Percentiles rank a stretch among this genome's conserved stretches.
Conservation (phyloP, 352 stramenopile species). For the Phytophthora pisi region DNA sequence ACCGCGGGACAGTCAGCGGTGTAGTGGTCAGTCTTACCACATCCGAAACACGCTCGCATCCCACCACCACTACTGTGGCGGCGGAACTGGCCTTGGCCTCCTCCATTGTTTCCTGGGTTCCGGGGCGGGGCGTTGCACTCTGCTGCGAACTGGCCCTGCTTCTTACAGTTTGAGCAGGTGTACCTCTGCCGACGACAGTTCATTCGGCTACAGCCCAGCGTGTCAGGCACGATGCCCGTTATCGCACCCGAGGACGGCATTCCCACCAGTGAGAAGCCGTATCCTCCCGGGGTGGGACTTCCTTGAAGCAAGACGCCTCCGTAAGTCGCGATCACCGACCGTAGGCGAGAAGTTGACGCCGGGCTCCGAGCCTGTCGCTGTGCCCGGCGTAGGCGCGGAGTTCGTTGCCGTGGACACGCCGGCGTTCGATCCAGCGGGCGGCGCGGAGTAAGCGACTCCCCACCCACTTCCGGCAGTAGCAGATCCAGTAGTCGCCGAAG, state of each 20-base stretch:
- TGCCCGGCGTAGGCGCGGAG: not conserved
- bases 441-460: too few species aligned
- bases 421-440: not conserved
- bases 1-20: too few species aligned
- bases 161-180: not conserved
- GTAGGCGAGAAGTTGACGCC: too few species aligned
- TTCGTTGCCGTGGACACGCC: not conserved
- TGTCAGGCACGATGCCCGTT: not conserved
- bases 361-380: not conserved
- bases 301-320: too few species aligned
- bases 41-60: too few species aligned
- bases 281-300: not conserved
- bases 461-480: too few species aligned
- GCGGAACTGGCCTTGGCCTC: not conserved
- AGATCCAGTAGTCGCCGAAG: not conserved
- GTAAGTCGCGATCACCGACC: too few species aligned
- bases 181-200: not conserved
- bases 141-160: not conserved
- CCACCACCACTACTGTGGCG: too few species aligned
- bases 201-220: not conserved
- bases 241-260: not conserved
- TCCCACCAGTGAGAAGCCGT: not conserved
- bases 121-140: not conserved
- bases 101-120: not conserved
- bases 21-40: too few species aligned